phyloP scores from a whole-genome alignment of 805 yeast genomes.

The Teunomyces barrocoloradensis region DNA sequence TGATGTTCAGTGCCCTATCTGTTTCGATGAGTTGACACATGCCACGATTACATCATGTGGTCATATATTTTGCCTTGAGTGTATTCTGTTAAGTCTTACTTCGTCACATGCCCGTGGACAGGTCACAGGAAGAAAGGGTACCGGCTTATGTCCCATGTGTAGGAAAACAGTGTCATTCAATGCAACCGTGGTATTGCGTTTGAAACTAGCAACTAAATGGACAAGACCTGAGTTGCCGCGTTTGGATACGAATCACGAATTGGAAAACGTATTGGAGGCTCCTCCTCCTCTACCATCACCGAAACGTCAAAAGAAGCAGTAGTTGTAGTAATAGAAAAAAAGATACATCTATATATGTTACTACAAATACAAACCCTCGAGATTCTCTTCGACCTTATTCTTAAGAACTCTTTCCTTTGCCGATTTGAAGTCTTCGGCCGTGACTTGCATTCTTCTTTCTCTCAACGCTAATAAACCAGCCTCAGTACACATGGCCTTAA shows the following conservation, averaged over 20 bases:
- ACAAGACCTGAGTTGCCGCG: slow-evolving; percentile 15
- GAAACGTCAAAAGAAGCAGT: neutral
- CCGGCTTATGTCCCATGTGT: slow-evolving; percentile 45
- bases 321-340: neutral
- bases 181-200: slow-evolving; percentile 26
- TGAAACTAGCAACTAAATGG: slow-evolving; percentile 11
- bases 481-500: slow-evolving; percentile 95
- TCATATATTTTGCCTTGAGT: slow-evolving; percentile 42
- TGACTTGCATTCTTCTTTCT: slow-evolving; percentile 97
- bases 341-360: neutral
- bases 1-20: slow-evolving; percentile 43
- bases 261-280: neutral
- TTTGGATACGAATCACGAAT: neutral
- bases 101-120: slow-evolving; percentile 44
- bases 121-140: slow-evolving; percentile 33
- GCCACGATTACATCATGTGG: slow-evolving; percentile 45
- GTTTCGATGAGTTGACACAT: slow-evolving; percentile 38
- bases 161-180: slow-evolving; percentile 38
- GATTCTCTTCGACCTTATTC: slow-evolving; percentile 93
- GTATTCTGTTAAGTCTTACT: slow-evolving; percentile 40
- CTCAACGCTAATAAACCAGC: slow-evolving; percentile 94
- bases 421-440: slow-evolving; percentile 86
- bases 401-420: slow-evolving; percentile 95
- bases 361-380: slow-evolving; percentile 86
- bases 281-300: neutral